Evolutionary conservation across 768 basidiomycete species (phyloP).

Genomic region (Lyophyllum semitale): DNA sequence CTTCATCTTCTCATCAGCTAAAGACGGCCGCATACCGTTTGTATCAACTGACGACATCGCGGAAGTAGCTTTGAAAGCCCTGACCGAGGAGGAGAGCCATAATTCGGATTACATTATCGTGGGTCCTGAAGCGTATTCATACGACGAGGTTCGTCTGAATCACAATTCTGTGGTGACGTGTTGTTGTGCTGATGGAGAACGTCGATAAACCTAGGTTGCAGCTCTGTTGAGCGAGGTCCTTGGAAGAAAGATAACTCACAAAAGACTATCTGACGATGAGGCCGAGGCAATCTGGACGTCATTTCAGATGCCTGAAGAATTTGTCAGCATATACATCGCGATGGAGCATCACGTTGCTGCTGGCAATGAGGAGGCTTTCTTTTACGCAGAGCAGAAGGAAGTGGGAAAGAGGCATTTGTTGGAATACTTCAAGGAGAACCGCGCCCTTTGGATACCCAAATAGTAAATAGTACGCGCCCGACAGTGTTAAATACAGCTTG

Average conservation of each 20-base stretch:
- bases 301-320: constrained; percentile 18
- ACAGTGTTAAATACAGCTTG: no score
- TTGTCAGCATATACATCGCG: constrained; percentile 14
- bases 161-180: neutral
- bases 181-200: neutral
- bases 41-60: constrained; percentile 35
- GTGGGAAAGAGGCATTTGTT: neutral
- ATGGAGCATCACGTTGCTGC: constrained; percentile 21
- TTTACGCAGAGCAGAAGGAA: neutral
- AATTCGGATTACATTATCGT: constrained; percentile 30
- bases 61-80: constrained; percentile 27
- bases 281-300: constrained; percentile 11
- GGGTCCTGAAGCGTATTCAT: constrained; percentile 31
- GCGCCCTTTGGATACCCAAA: neutral
- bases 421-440: neutral
- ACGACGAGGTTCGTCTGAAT: constrained; percentile 28
- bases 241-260: constrained; percentile 29
- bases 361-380: constrained; percentile 22
- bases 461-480: no score
- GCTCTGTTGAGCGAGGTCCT: constrained; percentile 24
- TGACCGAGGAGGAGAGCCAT: constrained; percentile 23
- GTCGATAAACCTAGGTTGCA: constrained; percentile 19
- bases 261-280: constrained; percentile 21
- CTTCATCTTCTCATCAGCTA: constrained; percentile 16
- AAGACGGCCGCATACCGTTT: constrained; percentile 29